Evolutionary conservation across 192 early-diverging fungal species (phyloP), one percentile per base, ranked within the genome.

Genomic region (Chytriomyces confervae): DNA sequence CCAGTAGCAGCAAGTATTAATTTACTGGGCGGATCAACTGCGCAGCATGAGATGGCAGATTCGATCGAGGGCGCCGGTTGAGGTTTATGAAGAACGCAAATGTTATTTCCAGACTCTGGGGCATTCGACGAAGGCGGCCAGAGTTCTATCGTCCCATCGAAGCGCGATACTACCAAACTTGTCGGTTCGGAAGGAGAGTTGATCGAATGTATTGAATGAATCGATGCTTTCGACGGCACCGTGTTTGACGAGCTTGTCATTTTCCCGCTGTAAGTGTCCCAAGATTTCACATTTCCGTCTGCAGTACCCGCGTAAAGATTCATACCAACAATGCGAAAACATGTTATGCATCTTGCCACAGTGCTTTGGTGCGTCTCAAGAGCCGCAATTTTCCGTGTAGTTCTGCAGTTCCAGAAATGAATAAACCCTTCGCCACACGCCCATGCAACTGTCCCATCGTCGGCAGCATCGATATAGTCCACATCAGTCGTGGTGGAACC

Each of bases 221-320:
- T 36, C 29, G 29, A 36, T 36, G 29, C 29, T 36, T 36, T 36
- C 29, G 29, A 36, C 29, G 29, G 29, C 29, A 36, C 29, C 29
- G 29, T 36, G 29, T 36, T 36, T 36, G 29, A 36, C 2, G 29
- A 36, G 2, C 29, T 18, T 50, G 48, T 5, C 45, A 61, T 13
- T n/a, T 43, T 23, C 77, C 77, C 50, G 44, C 47, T 11, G 36
- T 76, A 60, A 8, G 62, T 47, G 49, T 80, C 73, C 72, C 72
- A 80, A 0, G 76, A 53, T 61, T 64, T 43, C 10, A 81, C 64
- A 3, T 20, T 45, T 8, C 80, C 80, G 6, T 18, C 13, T 1
- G 48, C 48, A 3, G 69, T 66, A 16, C 80, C 80, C 5, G 50
- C 13, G 20, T 51, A 51, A 7, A 80, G 18, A 53, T 29, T 13